Base-by-base conservation (phyloP, 208 protist species). In the Trypanosomatidae sp. region DNA sequence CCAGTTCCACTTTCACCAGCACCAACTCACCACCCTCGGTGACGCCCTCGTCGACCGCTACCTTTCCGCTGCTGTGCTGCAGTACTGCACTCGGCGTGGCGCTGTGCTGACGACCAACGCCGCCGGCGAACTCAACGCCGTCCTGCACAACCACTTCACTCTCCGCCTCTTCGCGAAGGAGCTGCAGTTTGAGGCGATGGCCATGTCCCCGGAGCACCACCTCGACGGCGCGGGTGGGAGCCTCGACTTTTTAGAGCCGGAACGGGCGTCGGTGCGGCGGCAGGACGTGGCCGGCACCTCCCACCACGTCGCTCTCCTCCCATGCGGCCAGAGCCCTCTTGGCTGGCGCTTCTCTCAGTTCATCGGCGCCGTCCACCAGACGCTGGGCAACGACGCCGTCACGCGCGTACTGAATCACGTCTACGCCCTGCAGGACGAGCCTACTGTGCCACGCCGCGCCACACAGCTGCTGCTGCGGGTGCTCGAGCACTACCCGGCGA, bases 261-360 rank as follows among this genome's bases (percentile, higher is more conserved):
- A 83, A 43, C 64, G 75, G 30, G 56, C 71, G 47, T 69, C 66
- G 17, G 65, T 89, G 44, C 69, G 74, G 17, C 71, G 70, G 5
- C 73, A 72, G 5, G 90, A 96, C 67, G 62, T 90, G 10, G 74
- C 71, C 8, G 92, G 92, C 17, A 94, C 89, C 0, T 92, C 90
- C 1, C 92, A 94, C 71, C 73, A 92, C 3, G 64, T 84, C 0
- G 74, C 79, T 13, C 82, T 90, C 19, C 82, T 94, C 28, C 69
- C 84, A 5, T 85, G 60, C 28, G 88, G 86, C 3, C 92, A 96
- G 71, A 94, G 86, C 66, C 66, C 88, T 1, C 76, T 96, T 15
- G 92, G 90, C 3, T 96, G 92, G 90, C 86, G 89, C 41, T 87
- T 96, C 59, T 95, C 90, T 0, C 92, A 96, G 58, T 95, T 96